Percentiles rank a stretch among this genome's conserved stretches.
Evolutionary conservation across 306 rosid species (phyloP).

Genomic region (Malus domestica): DNA sequence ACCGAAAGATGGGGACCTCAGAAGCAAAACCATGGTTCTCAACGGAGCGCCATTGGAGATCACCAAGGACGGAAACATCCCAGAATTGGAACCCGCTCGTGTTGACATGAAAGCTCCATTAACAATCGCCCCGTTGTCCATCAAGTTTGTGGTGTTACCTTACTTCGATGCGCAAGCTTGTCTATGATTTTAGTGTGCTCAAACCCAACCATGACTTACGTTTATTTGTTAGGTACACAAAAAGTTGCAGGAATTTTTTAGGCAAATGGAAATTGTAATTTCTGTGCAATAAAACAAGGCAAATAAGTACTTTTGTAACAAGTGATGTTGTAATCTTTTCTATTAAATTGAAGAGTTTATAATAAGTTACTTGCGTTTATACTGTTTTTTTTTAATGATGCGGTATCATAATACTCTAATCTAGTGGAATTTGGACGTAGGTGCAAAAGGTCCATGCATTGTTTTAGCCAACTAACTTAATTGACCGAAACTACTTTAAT

Average conservation of each 20-base stretch:
- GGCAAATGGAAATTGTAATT: slow-evolving; percentile 10
- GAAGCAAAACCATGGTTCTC: slow-evolving; percentile 62
- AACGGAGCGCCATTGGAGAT: slow-evolving; percentile 62
- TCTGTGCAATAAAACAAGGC: background rate
- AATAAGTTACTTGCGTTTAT: background rate
- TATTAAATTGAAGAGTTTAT: background rate
- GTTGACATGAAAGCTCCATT: slow-evolving; percentile 37
- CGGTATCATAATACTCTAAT: background rate
- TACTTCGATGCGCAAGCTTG: slow-evolving; percentile 55
- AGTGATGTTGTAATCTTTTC: background rate
- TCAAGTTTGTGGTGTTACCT: slow-evolving; percentile 41
- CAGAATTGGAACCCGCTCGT: slow-evolving; percentile 42
- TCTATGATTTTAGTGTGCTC: slow-evolving; percentile 8
- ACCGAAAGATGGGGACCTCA: slow-evolving; percentile 40
- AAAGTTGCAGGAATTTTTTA: background rate
- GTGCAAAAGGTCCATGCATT: background rate
- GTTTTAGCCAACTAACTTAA: background rate
- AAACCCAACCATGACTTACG: background rate
- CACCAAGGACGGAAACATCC: slow-evolving; percentile 59
- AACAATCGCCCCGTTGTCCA: slow-evolving; percentile 28
- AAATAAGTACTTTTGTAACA: background rate
- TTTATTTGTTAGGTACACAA: background rate
- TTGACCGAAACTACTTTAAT: too few species aligned
- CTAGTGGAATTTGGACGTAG: background rate
- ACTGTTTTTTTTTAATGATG: background rate